A percentile compares a stretch with the other conserved stretches of the same genome.
phyloP scores from a whole-genome alignment of 208 protist genomes.

The Angomonas desouzai region DNA sequence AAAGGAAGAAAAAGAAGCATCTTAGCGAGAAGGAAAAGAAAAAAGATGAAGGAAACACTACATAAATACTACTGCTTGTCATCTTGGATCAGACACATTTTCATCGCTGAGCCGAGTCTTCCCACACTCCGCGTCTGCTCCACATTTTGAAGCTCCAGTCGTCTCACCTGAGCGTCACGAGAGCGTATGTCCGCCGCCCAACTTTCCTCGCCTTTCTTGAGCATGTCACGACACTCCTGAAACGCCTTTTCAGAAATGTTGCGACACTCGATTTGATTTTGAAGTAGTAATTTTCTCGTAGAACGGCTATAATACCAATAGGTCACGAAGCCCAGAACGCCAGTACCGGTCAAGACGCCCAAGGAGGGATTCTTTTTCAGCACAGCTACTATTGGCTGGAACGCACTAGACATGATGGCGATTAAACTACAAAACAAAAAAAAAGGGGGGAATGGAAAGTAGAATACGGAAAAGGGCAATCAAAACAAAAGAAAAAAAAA shows the following conservation, averaged over 20 bases:
- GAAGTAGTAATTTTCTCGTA: conserved; percentile 39
- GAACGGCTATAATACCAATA: conserved; percentile 75
- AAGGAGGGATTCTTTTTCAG: conserved; percentile 46
- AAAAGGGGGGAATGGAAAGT: conserved; percentile 4
- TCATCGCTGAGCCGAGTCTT: conserved; percentile 75
- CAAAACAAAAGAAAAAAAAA: conserved; percentile 15
- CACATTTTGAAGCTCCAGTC: conserved; percentile 85
- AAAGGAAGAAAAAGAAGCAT: conserved; percentile 7
- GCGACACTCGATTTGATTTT: conserved; percentile 51
- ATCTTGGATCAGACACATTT: conserved; percentile 58
- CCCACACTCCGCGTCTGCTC: conserved; percentile 84
- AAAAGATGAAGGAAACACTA: conserved; percentile 8
- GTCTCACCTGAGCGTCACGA: conserved; percentile 64
- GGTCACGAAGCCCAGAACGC: conserved; percentile 39
- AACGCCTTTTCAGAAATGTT: conserved; percentile 46
- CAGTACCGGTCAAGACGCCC: conserved; percentile 47
- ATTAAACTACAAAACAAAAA: not conserved
- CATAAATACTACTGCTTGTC: conserved; percentile 12
- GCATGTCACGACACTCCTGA: conserved; percentile 55
- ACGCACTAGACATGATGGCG: not conserved
- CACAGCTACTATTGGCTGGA: conserved; percentile 14
- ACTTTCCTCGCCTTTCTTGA: conserved; percentile 60
- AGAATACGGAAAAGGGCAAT: conserved; percentile 13
- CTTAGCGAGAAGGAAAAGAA: conserved; percentile 4
- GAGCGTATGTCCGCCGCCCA: conserved; percentile 63